Conservation (phyloP, 2,329 filamentous ascomycete species). For the Fusarium sambucinum region DNA sequence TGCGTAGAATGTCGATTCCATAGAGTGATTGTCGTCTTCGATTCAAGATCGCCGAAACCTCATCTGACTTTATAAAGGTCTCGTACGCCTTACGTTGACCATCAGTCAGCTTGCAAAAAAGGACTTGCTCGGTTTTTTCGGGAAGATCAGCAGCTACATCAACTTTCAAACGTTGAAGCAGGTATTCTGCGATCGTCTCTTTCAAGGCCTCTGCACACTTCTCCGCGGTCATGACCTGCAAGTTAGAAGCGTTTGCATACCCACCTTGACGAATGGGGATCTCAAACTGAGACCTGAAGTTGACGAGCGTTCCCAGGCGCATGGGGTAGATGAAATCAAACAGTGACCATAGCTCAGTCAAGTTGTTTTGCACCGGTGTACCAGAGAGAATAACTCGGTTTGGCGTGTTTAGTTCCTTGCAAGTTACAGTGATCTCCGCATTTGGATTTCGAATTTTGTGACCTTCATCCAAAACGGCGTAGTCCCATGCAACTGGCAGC, state of each 20-base stretch:
- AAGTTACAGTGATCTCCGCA: conserved; percentile 92
- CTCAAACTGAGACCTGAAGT: conserved; percentile 92
- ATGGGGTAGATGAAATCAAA: conserved; percentile 99
- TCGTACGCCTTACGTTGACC: conserved; percentile 85
- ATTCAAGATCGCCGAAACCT: conserved; percentile 84
- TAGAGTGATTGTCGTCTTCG: conserved; percentile 83
- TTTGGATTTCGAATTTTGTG: conserved; percentile 99
- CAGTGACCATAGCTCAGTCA: conserved; percentile 94
- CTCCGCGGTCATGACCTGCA: conserved; percentile 93
- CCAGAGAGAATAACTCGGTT: conserved; percentile 95
- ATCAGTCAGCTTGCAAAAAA: conserved; percentile 91
- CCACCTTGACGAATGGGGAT: conserved; percentile 93
- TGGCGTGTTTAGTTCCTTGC: conserved; percentile 90
- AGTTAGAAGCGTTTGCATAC: conserved; percentile 93
- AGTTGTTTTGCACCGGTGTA: conserved; percentile 97
- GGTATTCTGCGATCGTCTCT: conserved; percentile 91
- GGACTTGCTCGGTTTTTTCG: conserved; percentile 94
- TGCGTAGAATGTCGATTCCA: conserved; percentile 91
- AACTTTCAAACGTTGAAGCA: conserved; percentile 90
- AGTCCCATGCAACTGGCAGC: conserved; percentile 88
- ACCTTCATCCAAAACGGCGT: conserved; percentile 94
- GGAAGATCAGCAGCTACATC: conserved; percentile 95
- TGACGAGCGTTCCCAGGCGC: conserved; percentile 90
- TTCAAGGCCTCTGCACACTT: conserved; percentile 95
- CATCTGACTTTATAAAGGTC: conserved; percentile 82